Percentiles rank a stretch among this genome's conserved stretches.
Evolutionary conservation across 306 rosid genomes (phyloP).

Genomic region (Ormosia semicastrata): DNA sequence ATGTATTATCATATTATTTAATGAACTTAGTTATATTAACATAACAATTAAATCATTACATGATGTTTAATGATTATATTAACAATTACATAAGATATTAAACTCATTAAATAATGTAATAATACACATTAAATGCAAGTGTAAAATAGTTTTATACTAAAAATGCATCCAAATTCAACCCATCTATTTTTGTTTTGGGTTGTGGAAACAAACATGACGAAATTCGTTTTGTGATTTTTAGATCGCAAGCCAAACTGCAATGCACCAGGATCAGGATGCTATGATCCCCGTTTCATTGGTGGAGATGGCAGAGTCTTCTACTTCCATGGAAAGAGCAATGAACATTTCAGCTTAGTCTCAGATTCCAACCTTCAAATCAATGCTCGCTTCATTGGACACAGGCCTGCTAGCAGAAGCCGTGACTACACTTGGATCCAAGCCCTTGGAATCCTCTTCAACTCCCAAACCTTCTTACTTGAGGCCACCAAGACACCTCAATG

Average conservation of each 20-base stretch:
- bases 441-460: conserved; percentile 32
- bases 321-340: conserved; percentile 50
- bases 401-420: conserved; percentile 24
- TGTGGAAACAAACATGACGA: background rate
- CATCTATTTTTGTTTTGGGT: background rate
- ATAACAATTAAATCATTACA: too few species aligned
- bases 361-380: conserved; percentile 48
- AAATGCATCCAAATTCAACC: too few species aligned
- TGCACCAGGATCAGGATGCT: conserved; percentile 54
- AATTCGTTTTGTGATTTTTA: background rate
- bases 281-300: conserved; percentile 52
- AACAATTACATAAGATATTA: too few species aligned
- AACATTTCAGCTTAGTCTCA: conserved; percentile 43
- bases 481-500: conserved; percentile 31
- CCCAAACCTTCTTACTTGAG: conserved; percentile 37
- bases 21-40: too few species aligned
- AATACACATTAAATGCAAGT: too few species aligned
- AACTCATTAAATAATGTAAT: too few species aligned
- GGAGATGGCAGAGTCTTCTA: conserved; percentile 53
- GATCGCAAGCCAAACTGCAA: conserved; percentile 50
- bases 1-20: too few species aligned
- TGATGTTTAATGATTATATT: background rate
- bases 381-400: conserved; percentile 43
- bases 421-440: conserved; percentile 54
- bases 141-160: too few species aligned